These are phyloP conservation scores for Fagus sylvatica DNA, from an alignment of 306 rosid species.

Conservation along the genomic window DNA sequence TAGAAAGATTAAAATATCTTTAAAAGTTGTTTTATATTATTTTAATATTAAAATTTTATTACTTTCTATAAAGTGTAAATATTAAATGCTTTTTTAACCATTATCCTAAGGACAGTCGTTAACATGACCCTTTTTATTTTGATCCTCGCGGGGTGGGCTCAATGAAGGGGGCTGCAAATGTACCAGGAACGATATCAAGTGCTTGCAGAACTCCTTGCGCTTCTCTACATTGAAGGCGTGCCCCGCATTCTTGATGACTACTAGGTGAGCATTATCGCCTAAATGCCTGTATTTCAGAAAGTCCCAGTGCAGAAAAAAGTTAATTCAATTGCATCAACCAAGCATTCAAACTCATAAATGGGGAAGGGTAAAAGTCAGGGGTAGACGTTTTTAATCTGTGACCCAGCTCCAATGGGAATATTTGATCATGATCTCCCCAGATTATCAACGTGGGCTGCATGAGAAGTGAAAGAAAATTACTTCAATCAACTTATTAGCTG, in stretches of 20 bases:
- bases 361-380: no score
- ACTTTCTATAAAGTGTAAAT: no score
- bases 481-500: neutral
- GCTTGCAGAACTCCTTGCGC: constrained; percentile 52
- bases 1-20: no score
- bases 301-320: neutral
- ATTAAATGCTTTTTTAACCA: no score
- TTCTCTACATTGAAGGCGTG: constrained; percentile 66
- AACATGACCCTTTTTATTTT: neutral
- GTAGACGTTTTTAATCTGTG: constrained; percentile 66
- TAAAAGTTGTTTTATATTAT: no score
- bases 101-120: neutral
- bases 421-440: constrained; percentile 82
- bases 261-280: constrained; percentile 68
- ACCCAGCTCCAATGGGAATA: constrained; percentile 70
- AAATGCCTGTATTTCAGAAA: constrained; percentile 51
- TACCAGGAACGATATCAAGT: constrained; percentile 55
- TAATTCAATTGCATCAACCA: neutral
- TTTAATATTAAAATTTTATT: no score
- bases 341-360: neutral
- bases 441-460: constrained; percentile 70
- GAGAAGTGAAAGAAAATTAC: constrained; percentile 3
- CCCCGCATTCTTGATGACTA: constrained; percentile 65
- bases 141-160: constrained; percentile 13
- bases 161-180: constrained; percentile 27